Conservation (phyloP, 768 basidiomycete species). For the Lentinus brumalis region DNA sequence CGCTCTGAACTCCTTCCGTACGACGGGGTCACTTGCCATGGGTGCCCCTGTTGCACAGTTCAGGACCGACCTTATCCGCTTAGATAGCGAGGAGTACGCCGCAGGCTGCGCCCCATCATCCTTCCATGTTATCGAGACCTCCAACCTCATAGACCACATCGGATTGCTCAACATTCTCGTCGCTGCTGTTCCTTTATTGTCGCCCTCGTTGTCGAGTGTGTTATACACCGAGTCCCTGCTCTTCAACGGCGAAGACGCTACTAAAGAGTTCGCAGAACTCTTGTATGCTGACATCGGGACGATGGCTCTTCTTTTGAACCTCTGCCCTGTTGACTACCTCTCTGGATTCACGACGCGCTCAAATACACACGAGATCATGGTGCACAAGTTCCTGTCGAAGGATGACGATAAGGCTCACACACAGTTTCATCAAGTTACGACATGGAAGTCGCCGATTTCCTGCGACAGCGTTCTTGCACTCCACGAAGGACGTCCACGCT, state of each 20-base stretch:
- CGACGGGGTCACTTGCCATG: background rate
- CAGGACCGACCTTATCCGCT: constrained; percentile 35
- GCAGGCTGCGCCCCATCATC: constrained; percentile 30
- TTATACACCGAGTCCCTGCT: constrained; percentile 48
- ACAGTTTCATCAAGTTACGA: constrained; percentile 41
- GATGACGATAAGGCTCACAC: background rate
- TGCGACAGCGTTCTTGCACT: constrained; percentile 21
- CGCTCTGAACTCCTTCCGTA: constrained; percentile 30
- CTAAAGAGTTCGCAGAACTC: constrained; percentile 34
- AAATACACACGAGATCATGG: constrained; percentile 42
- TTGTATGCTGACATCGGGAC: constrained; percentile 43
- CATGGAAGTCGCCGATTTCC: constrained; percentile 39
- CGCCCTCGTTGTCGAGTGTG: constrained; percentile 27
- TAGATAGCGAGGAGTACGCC: constrained; percentile 37
- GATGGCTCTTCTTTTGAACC: constrained; percentile 43
- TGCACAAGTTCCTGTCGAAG: background rate
- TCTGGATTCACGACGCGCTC: constrained; percentile 44
- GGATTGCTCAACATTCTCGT: constrained; percentile 49
- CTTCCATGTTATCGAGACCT: constrained; percentile 53
- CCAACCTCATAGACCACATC: constrained; percentile 51
- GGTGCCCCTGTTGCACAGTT: constrained; percentile 37
- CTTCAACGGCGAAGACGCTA: constrained; percentile 29
- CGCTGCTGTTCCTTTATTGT: constrained; percentile 41
- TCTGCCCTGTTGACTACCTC: constrained; percentile 42
- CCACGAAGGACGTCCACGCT: constrained; percentile 1